Percentiles rank a stretch among this genome's conserved stretches.
These are phyloP conservation scores for Aegle marmelos DNA, from an alignment of 345 rosid genomes.

Conservation along the genomic window DNA sequence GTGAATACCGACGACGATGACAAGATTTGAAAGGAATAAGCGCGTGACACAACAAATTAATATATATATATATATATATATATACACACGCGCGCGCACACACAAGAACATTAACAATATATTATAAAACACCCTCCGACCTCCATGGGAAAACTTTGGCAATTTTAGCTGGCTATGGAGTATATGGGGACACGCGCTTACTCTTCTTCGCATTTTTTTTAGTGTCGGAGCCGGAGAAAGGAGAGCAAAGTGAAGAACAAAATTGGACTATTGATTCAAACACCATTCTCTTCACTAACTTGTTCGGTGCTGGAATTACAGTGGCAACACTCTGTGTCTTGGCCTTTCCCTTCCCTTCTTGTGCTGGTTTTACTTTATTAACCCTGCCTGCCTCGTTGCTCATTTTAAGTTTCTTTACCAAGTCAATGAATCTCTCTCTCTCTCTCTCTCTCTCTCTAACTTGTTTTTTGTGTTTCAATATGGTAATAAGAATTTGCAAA, in stretches of 20 bases:
- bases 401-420: neutral
- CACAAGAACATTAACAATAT: too few species aligned
- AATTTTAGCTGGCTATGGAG: neutral
- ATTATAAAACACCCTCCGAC: too few species aligned
- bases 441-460: neutral
- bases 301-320: slow-evolving; percentile 19
- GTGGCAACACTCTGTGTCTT: slow-evolving; percentile 8
- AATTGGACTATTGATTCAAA: neutral
- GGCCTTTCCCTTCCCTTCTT: neutral
- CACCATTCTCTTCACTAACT: slow-evolving; percentile 18
- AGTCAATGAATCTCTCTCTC: neutral
- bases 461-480: neutral
- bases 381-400: neutral
- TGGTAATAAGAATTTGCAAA: neutral
- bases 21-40: neutral
- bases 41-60: too few species aligned
- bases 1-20: neutral
- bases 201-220: neutral
- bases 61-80: too few species aligned
- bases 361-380: neutral
- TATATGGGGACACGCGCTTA: neutral
- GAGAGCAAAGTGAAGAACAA: neutral
- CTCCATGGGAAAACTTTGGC: neutral
- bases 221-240: neutral
- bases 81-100: too few species aligned